Percentiles rank a stretch among this genome's conserved stretches.
These are phyloP conservation scores for Sporothrix mexicana DNA, from an alignment of 2,329 filamentous ascomycete species.

Conservation along the genomic window DNA sequence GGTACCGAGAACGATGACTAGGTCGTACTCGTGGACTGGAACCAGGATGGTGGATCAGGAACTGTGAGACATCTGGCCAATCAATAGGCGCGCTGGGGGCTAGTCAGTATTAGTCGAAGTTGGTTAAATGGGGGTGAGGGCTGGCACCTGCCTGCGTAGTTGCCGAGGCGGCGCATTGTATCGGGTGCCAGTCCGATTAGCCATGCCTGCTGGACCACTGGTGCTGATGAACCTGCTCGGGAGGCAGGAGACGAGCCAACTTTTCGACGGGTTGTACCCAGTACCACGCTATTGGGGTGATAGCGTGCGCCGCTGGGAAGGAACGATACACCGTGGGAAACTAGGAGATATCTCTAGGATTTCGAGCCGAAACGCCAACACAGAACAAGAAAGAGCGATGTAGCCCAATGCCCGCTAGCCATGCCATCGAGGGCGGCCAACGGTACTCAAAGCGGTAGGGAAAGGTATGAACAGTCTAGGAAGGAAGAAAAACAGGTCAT, in stretches of 20 bases:
- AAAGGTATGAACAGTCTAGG: background rate
- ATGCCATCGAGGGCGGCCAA: background rate
- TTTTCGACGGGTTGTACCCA: constrained; percentile 11
- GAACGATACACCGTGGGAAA: background rate
- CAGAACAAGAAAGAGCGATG: constrained; percentile 15
- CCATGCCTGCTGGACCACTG: background rate
- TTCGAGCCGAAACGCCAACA: background rate
- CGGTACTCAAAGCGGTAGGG: background rate
- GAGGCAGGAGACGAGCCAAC: background rate
- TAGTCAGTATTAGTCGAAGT: background rate
- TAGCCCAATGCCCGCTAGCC: background rate
- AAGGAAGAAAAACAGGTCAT: background rate
- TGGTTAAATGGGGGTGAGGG: background rate
- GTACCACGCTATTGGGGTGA: constrained; percentile 18
- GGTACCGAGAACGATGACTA: background rate
- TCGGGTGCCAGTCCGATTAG: constrained; percentile 21
- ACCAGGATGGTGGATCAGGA: constrained; percentile 26
- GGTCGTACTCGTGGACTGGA: constrained; percentile 16
- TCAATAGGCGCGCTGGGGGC: constrained; percentile 14
- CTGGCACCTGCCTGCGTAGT: background rate
- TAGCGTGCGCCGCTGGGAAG: constrained; percentile 11
- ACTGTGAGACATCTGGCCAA: constrained; percentile 25
- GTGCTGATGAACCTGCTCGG: constrained; percentile 3
- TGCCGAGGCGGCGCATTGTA: constrained; percentile 28
- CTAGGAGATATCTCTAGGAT: background rate